These are phyloP conservation scores for Zea mays DNA, from an alignment of 176 grass and related monocot species.

Conservation along the genomic window DNA sequence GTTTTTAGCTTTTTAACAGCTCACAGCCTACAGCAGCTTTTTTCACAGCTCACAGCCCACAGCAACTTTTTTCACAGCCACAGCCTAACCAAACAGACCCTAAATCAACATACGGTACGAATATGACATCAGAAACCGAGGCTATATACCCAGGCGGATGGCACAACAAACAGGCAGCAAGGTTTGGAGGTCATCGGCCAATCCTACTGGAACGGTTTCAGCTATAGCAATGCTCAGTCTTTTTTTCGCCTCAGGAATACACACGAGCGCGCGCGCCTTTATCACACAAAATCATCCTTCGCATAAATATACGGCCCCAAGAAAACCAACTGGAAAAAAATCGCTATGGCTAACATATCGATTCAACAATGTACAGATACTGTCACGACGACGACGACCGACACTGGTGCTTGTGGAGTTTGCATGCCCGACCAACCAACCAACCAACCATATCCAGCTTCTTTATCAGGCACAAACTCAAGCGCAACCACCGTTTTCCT, in stretches of 20 bases:
- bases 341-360: conserved; percentile 49
- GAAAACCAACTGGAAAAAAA: conserved; percentile 39
- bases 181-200: not conserved
- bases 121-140: not conserved
- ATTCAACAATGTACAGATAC: conserved; percentile 56
- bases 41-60: too few relatives aligned
- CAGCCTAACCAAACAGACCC: too few relatives aligned
- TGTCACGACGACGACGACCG: conserved; percentile 21
- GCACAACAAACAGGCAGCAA: not conserved
- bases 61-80: too few relatives aligned
- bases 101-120: not conserved
- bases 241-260: conserved; percentile 26
- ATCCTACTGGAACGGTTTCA: conserved; percentile 6
- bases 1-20: too few relatives aligned
- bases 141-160: not conserved
- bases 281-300: conserved; percentile 41
- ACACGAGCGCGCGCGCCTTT: conserved; percentile 33
- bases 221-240: conserved; percentile 22
- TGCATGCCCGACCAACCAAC: not conserved
- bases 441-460: not conserved
- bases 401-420: conserved; percentile 16
- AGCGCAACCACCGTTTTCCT: not conserved
- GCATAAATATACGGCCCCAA: conserved; percentile 40
- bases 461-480: conserved; percentile 5
- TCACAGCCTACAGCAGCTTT: too few relatives aligned